Evolutionary conservation across 2,329 filamentous ascomycete species (phyloP).

Genomic region (Fusarium torreyae): DNA sequence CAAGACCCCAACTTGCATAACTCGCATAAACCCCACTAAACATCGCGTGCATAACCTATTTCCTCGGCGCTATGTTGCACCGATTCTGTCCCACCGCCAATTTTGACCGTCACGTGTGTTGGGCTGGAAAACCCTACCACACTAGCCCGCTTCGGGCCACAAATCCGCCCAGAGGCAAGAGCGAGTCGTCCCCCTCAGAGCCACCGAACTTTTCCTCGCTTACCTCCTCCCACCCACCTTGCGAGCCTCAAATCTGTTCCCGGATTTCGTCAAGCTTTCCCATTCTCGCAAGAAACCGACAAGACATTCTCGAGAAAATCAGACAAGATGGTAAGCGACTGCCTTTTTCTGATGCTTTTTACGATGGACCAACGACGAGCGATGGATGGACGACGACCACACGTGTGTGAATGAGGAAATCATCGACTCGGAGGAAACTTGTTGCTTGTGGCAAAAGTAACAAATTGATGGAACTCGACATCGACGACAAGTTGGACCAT

Average conservation of each 20-base stretch:
- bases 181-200: constrained; percentile 54
- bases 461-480: constrained; percentile 37
- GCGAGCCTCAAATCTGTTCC: constrained; percentile 69
- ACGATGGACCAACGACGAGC: constrained; percentile 43
- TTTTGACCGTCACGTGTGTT: constrained; percentile 55
- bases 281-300: constrained; percentile 64
- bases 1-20: constrained; percentile 40
- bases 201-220: constrained; percentile 66
- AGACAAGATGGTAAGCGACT: constrained; percentile 78
- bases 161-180: constrained; percentile 58
- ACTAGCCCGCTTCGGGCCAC: constrained; percentile 57
- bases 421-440: constrained; percentile 24
- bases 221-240: constrained; percentile 63
- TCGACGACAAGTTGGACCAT: constrained; percentile 21
- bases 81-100: constrained; percentile 40
- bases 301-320: constrained; percentile 63
- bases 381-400: constrained; percentile 41
- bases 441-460: constrained; percentile 37
- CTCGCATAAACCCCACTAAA: constrained; percentile 37
- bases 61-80: constrained; percentile 40
- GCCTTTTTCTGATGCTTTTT: constrained; percentile 37
- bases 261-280: constrained; percentile 69
- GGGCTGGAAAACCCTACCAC: constrained; percentile 58
- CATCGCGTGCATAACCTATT: constrained; percentile 36
- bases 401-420: constrained; percentile 43